Evolutionary conservation across 2,329 filamentous ascomycete species (phyloP), one percentile per base, ranked within the genome.

Genomic region (Drechslerella coelobrocha): DNA sequence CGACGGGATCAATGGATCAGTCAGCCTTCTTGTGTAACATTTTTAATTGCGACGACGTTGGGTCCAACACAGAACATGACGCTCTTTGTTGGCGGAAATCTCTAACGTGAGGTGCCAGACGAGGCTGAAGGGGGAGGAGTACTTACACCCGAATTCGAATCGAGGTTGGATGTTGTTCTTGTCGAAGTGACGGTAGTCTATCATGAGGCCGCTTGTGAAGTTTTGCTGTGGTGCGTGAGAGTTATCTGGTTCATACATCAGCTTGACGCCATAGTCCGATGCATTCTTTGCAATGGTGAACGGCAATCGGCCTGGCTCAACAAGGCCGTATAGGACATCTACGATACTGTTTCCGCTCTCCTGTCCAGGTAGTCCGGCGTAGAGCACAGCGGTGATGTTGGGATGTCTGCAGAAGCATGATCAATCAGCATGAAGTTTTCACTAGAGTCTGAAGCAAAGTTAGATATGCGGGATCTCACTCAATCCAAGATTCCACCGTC

Each of bases 181-280:
- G 79, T 95, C 91, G 56, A 94, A 90, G 73, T 86, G 82, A 39
- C 89, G 85, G 80, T 91, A 91, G 79, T 94, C 91, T 76, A 95
- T 92, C 78, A 92, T 91, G 56, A 89, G 82, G 14, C 91, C 90
- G 79, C 94, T 90, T 5, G 82, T 81, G 77, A 91, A 95, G 75
- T 91, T 84, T 61, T 72, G 68, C 55, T 72, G 68, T 12, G 68
- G 68, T 26, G 68, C 51, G 50, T 66, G 66, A 21, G 31, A n/a
- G 55, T 66, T 62, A 61, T 72, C 31, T 7, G 68, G 61, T 21
- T 72, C 29, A 26, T 66, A 72, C 68, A 72, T 72, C 24, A 72
- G 61, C 29, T 63, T 65, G 14, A 75, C 73, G 14, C 54, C 59
- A 72, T 84, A 85, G 73, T 85, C 83, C 6, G 68, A 74, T 1